These are phyloP conservation scores for Petunia secreta DNA, from an alignment of 257 asterid genomes.

Conservation along the genomic window DNA sequence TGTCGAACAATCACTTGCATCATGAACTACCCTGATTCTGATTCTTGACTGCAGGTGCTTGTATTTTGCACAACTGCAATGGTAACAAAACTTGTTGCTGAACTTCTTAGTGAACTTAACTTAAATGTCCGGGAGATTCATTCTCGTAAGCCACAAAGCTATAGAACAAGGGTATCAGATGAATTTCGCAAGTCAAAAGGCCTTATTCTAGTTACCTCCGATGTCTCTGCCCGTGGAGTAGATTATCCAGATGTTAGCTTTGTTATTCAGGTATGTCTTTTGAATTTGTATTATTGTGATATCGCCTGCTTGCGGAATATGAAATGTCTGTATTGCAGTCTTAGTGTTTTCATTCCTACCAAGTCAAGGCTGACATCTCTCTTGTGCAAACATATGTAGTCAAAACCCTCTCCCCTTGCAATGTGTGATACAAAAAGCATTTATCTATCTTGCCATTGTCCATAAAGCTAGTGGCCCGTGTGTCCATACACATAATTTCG, in stretches of 20 bases:
- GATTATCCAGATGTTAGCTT: constrained; percentile 97
- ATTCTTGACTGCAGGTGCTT: constrained; percentile 60
- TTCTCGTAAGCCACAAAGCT: constrained; percentile 91
- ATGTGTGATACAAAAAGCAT: not conserved
- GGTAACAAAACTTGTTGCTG: constrained; percentile 93
- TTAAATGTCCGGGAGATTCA: constrained; percentile 92
- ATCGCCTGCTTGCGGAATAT: not conserved
- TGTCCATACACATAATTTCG: no score
- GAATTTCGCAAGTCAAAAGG: constrained; percentile 95
- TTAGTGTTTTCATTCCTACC: not conserved
- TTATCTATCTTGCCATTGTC: not conserved
- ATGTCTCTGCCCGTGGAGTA: constrained; percentile 98
- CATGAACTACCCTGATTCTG: constrained; percentile 12
- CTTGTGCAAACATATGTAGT: not conserved
- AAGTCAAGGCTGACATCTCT: not conserved
- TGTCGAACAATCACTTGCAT: constrained; percentile 4
- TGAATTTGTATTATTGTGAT: constrained; percentile 22
- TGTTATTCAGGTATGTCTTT: constrained; percentile 73
- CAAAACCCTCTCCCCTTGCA: not conserved
- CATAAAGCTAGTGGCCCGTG: not conserved
- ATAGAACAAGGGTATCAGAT: constrained; percentile 86
- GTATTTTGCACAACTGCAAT: constrained; percentile 99
- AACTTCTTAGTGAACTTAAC: constrained; percentile 79
- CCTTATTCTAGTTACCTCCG: constrained; percentile 94
- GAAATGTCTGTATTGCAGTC: not conserved